phyloP scores from a whole-genome alignment of 108 stramenopile species.

The Skeletonema grethae region DNA sequence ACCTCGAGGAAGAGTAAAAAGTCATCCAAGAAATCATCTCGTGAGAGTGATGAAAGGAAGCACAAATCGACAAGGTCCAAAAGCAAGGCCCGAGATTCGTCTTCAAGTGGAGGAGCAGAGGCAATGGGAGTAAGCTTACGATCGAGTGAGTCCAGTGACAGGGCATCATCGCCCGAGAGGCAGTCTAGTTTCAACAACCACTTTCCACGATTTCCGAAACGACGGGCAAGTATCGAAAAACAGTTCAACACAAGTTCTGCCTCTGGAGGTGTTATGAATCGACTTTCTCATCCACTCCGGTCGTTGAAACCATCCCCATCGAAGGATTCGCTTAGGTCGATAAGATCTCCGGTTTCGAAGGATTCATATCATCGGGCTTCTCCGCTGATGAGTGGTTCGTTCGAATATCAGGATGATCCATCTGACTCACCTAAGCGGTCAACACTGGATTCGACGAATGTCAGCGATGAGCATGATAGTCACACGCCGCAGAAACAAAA shows the following conservation, averaged over 20 bases:
- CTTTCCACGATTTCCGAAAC: background rate
- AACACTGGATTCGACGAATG: background rate
- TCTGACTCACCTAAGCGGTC: background rate
- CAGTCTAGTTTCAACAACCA: background rate
- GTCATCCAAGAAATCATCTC: conserved; percentile 4
- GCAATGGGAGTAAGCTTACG: background rate
- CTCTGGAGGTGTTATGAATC: background rate
- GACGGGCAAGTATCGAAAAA: background rate
- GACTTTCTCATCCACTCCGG: background rate
- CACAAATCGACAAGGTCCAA: background rate
- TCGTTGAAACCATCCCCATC: background rate
- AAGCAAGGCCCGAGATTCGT: background rate
- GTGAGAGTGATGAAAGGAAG: background rate
- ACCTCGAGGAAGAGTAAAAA: conserved; percentile 1
- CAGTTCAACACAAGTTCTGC: background rate
- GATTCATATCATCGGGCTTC: background rate
- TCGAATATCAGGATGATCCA: background rate
- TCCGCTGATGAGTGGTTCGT: background rate
- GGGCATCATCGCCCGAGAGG: background rate
- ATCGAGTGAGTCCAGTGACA: background rate
- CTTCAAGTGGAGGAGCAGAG: background rate
- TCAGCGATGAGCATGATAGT: background rate
- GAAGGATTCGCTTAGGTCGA: background rate
- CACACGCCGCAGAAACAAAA: background rate
- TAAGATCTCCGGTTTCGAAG: background rate